Base-by-base conservation (phyloP, 345 rosid species). In the Populus nigra region DNA sequence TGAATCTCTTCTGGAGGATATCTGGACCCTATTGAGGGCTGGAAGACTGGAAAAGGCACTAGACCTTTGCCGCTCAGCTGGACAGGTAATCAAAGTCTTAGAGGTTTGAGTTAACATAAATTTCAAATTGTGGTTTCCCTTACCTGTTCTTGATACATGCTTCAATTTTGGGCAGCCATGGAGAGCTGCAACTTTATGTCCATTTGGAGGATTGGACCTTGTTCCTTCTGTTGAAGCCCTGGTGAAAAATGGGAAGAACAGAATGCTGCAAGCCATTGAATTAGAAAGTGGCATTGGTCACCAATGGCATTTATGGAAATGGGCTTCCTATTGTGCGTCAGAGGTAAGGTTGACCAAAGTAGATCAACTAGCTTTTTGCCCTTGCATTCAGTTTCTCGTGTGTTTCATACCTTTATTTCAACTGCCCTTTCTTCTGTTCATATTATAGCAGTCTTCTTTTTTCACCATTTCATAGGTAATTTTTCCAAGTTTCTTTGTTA, bases 251-350 rank as follows among this genome's bases (percentile, higher is more conserved):
- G 97, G 96, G 77, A 89, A 88, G 77, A 90, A 84, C 82, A 88
- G 92, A 82, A 88, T 84, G 68, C 89, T 93, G 74, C 99, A 93
- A 82, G 96, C 99, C 77, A 86, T 92, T 78, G 99, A 96, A 86
- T 87, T 90, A 78, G 98, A 92, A 86, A 93, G 94, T 84, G 95
- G 97, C 72, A 86, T 96, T 79, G 98, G 94, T 77, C 92, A 82
- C 83, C 99, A 93, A 75, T 88, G 90, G 90, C 90, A 84, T 62
- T 91, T 96, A 55, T 91, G 98, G 99, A 96, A 91, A 85, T 96
- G 99, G 99, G 98, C 99, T 79, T 90, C 97, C 57, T 91, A 84
- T 74, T 89, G 94, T 87, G 92, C 98, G 66, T 92, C 99, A 77
- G 98, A 96, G 91, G 99, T 93, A 80, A 74, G 76, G n/a, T 12